Conservation (phyloP, 192 early-diverging fungal genomes). For the Linderina pennispora region DNA sequence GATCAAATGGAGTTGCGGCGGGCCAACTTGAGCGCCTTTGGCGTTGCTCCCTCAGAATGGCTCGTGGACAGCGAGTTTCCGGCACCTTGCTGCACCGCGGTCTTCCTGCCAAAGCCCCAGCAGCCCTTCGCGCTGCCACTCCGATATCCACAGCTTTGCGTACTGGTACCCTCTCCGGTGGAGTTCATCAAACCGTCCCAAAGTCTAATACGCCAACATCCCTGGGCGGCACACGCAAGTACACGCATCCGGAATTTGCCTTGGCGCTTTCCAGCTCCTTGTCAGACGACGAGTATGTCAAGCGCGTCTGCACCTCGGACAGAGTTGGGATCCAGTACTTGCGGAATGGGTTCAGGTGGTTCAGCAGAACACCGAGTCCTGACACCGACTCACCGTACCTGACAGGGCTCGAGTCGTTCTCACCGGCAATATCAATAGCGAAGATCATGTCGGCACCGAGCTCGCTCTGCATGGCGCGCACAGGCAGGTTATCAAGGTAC, state of each 20-base stretch:
- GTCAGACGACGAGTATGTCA: conserved; percentile 91
- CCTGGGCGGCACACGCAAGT: conserved; percentile 82
- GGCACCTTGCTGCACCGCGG: too few species aligned
- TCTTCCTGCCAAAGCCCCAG: conserved; percentile 49
- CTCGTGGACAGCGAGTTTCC: too few species aligned
- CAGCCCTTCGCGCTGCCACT: conserved; percentile 74
- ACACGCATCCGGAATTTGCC: conserved; percentile 68
- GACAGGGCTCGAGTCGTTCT: conserved; percentile 91
- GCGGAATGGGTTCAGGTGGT: conserved; percentile 75
- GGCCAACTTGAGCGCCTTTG: conserved; percentile 5
- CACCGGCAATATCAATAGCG: conserved; percentile 89
- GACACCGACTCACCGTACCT: conserved; percentile 86
- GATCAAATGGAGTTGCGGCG: conserved; percentile 34
- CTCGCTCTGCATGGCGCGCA: conserved; percentile 66
- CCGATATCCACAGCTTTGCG: conserved; percentile 65
- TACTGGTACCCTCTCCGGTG: conserved; percentile 81
- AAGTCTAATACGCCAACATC: conserved; percentile 89
- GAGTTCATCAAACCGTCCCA: conserved; percentile 83
- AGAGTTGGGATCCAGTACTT: conserved; percentile 74
- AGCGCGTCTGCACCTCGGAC: conserved; percentile 88
- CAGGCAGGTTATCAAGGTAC: conserved; percentile 97
- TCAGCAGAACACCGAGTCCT: conserved; percentile 86
- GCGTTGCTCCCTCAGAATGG: background rate
- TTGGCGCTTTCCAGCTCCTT: conserved; percentile 88
- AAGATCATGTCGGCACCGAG: conserved; percentile 86